phyloP scores from a whole-genome alignment of 2,329 filamentous ascomycete genomes.

The Pyrenophora seminiperda region DNA sequence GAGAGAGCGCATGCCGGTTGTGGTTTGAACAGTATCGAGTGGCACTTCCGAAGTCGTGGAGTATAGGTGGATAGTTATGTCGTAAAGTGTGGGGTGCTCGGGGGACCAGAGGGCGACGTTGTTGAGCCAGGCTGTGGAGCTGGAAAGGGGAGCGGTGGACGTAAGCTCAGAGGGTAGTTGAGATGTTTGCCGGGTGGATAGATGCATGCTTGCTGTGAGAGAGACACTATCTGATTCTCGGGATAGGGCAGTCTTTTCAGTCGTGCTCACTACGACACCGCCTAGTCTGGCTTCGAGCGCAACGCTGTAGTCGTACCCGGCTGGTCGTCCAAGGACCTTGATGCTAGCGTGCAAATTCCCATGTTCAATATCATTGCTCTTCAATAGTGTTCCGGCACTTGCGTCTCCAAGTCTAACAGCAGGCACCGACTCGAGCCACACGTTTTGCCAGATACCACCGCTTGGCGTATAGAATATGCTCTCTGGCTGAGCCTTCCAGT shows the following conservation, averaged over 20 bases:
- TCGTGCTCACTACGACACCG: constrained; percentile 55
- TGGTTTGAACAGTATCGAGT: constrained; percentile 64
- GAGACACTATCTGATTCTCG: constrained; percentile 57
- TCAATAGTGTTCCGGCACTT: constrained; percentile 63
- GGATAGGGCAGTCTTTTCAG: constrained; percentile 52
- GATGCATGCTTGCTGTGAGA: constrained; percentile 57
- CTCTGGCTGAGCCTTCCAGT: constrained; percentile 65
- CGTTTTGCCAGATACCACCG: constrained; percentile 63
- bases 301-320: constrained; percentile 55
- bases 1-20: constrained; percentile 65
- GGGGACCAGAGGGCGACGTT: constrained; percentile 67
- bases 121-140: constrained; percentile 56
- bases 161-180: constrained; percentile 46
- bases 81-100: constrained; percentile 63
- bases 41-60: constrained; percentile 45
- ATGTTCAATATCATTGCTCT: constrained; percentile 59
- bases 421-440: constrained; percentile 64
- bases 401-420: constrained; percentile 59
- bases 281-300: constrained; percentile 61
- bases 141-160: constrained; percentile 43
- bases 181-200: constrained; percentile 51
- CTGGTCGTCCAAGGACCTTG: constrained; percentile 56
- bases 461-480: constrained; percentile 65
- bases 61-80: constrained; percentile 59
- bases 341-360: constrained; percentile 60